phyloP scores from a whole-genome alignment of 1,284 basidiomycete genomes.

The Amylostereum areolatum region DNA sequence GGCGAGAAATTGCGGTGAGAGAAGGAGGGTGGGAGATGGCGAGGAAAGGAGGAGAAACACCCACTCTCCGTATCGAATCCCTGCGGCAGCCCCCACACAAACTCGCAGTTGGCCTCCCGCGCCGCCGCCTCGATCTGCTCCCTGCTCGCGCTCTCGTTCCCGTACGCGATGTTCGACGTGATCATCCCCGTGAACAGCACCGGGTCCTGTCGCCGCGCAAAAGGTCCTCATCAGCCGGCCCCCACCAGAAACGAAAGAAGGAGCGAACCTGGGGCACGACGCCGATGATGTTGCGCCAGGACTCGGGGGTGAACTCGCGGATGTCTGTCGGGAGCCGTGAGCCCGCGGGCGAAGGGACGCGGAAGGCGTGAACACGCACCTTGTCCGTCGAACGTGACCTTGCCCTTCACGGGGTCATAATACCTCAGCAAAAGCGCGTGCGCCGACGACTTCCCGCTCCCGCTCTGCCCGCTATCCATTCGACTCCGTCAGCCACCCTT shows the following conservation, averaged over 20 bases:
- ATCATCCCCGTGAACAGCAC: slow-evolving; percentile 84
- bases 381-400: slow-evolving; percentile 80
- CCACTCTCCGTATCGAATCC: slow-evolving; percentile 74
- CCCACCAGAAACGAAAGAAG: neutral
- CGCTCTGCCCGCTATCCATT: slow-evolving; percentile 69
- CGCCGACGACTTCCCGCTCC: slow-evolving; percentile 89
- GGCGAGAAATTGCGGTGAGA: no score
- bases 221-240: neutral
- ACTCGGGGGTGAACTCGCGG: slow-evolving; percentile 72
- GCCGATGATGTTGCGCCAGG: slow-evolving; percentile 84
- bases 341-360: neutral
- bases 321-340: slow-evolving; percentile 53
- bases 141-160: slow-evolving; percentile 65
- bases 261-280: slow-evolving; percentile 70
- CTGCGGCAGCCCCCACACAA: slow-evolving; percentile 87
- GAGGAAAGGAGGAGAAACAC: no score
- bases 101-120: slow-evolving; percentile 90
- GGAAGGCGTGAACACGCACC: slow-evolving; percentile 38
- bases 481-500: neutral
- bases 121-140: slow-evolving; percentile 87
- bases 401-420: slow-evolving; percentile 86
- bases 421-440: slow-evolving; percentile 87
- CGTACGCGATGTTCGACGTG: slow-evolving; percentile 91
- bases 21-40: no score
- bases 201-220: slow-evolving; percentile 46